Conservation (phyloP, 1,284 basidiomycete genomes). For the Cryptococcus maquisensis region DNA sequence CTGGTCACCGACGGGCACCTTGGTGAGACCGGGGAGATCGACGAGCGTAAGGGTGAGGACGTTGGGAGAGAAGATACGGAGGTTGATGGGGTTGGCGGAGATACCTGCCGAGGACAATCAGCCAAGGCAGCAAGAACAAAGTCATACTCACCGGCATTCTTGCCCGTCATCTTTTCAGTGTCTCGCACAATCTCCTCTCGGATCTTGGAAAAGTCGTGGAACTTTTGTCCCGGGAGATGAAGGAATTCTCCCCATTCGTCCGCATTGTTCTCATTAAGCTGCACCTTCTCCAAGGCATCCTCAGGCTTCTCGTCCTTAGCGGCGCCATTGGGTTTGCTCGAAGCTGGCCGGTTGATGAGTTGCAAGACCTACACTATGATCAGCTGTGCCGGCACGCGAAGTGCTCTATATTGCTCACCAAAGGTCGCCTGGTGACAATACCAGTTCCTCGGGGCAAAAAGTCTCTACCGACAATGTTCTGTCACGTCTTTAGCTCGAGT, state of each 20-base stretch:
- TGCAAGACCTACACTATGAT: conserved; percentile 67
- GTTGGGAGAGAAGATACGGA: conserved; percentile 93
- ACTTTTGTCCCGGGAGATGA: conserved; percentile 92
- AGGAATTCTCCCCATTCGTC: conserved; percentile 99
- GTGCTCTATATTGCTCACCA: conserved; percentile 54
- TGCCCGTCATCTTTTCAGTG: conserved; percentile 96
- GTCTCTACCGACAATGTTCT: conserved; percentile 97
- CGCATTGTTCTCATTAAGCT: conserved; percentile 63
- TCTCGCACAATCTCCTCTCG: conserved; percentile 93
- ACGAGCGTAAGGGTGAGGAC: conserved; percentile 95
- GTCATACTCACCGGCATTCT: conserved; percentile 65
- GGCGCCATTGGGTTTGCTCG: conserved; percentile 47
- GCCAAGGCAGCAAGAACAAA: neutral
- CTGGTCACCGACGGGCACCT: conserved; percentile 92
- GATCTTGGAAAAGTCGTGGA: conserved; percentile 96
- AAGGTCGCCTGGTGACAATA: conserved; percentile 91
- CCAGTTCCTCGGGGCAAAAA: conserved; percentile 96
- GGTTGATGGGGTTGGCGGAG: conserved; percentile 91
- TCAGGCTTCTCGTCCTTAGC: conserved; percentile 51
- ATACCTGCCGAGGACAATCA: conserved; percentile 58
- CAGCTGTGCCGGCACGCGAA: neutral
- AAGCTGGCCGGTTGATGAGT: conserved; percentile 74
- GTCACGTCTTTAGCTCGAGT: neutral
- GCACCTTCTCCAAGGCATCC: conserved; percentile 32
- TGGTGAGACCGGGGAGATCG: conserved; percentile 93